Evolutionary conservation across 2,329 filamentous ascomycete genomes (phyloP), one percentile per base, ranked within the genome.

Genomic region (Aspergillus unguis): DNA sequence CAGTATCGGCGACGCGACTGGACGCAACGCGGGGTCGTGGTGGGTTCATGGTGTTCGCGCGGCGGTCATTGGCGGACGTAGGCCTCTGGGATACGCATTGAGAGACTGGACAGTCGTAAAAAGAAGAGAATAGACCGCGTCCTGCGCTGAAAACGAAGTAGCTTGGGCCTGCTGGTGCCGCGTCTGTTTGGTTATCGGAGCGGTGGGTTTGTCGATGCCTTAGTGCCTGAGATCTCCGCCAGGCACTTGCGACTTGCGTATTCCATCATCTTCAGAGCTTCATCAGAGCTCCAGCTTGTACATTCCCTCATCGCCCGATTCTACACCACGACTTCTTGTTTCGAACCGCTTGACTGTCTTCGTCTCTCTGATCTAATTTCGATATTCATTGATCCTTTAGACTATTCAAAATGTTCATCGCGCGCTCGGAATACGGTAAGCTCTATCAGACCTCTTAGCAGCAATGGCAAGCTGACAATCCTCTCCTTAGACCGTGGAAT

Each of bases 351-450:
- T 17, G 17, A 17, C 17, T 17, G 17, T 17, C 17, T 17, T 17
- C 17, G 17, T 17, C 17, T 17, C 17, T 17, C 1, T 17, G 17
- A 17, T 17, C 17, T 17, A 17, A 17, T 52, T 17, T 51, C 9
- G 36, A 29, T 47, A 10, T 37, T 43, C 43, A 38, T 51, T 44
- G 28, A 47, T 37, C 28, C 32, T 35, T 41, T 41, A 52, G 63
- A 75, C 75, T 61, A 70, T 74, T 76, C 78, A 90, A 79, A 68
- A 96, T 96, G 94, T 99, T 99, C 85, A 97, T 99, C 84, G 92
- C 94, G 83, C 90, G 94, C 80, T 97, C 92, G 73, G 94, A 99
- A 92, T 99, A 99, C 81, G 94, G 92, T 94, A 83, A 80, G 87
- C 73, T 69, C 50, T 61, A 52, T 58, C 58, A 57, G 50, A 58